A percentile compares a stretch with the other conserved stretches of the same genome.
Conservation (phyloP, 495 filamentous ascomycete species). For the Lepidopterella palustris region DNA sequence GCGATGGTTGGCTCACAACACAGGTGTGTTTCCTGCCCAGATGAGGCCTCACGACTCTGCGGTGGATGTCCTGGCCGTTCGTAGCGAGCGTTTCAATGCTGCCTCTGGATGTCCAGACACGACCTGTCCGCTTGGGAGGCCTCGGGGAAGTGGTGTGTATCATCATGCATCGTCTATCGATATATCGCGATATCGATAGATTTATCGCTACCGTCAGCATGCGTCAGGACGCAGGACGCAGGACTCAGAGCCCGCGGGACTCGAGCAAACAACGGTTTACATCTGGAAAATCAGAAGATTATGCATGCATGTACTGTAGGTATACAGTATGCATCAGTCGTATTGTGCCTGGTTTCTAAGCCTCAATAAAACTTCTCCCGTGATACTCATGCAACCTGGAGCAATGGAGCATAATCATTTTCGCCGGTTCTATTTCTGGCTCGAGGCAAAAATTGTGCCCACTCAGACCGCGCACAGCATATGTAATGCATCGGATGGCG, state of each 20-base stretch:
- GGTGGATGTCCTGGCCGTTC: not conserved
- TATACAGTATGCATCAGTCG: not conserved
- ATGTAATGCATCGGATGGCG: not conserved
- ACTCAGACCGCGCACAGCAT: not conserved
- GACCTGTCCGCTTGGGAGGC: no score
- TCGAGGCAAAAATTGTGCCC: not conserved
- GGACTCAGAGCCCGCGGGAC: not conserved
- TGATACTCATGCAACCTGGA: not conserved
- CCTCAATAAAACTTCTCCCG: not conserved
- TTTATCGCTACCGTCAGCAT: not conserved
- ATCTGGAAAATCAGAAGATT: not conserved
- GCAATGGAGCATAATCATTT: not conserved
- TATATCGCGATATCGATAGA: conserved; percentile 2
- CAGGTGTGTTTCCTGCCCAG: not conserved
- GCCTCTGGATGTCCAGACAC: not conserved
- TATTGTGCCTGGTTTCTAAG: not conserved
- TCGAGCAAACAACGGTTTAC: not conserved
- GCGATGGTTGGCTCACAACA: not conserved
- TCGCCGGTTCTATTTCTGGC: not conserved
- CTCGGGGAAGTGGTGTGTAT: no score
- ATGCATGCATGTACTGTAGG: no score
- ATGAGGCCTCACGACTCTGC: not conserved
- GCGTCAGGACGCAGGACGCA: no score
- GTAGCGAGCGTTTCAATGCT: conserved; percentile 2
- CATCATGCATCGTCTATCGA: no score